Base-by-base conservation (phyloP, 164 flowering plant genomes). In the Stephania japonica region DNA sequence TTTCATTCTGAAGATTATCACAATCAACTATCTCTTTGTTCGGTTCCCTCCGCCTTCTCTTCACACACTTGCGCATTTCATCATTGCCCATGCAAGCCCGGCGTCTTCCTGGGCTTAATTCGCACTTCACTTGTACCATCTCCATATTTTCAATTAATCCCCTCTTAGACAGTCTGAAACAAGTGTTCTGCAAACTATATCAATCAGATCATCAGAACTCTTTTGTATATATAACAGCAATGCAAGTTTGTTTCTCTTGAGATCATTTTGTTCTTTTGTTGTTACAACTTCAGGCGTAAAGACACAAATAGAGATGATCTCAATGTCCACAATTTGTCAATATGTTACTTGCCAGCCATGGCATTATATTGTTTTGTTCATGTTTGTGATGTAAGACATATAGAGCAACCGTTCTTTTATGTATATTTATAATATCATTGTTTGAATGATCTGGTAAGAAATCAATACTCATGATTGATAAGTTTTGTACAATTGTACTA, bases 11-110 rank as follows among this genome's bases (percentile, higher is more conserved):
- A 25, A 65, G 71, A 6, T 73, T 67, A 59, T 53, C 53, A 42
- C 73, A 25, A 9, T 18, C 65, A 18, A 44, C 14, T 7, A 21
- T 23, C n/a, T 4, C 72, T 10, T 76, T 44, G 16, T 70, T 24
- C 16, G 81, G 66, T 41, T 78, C 81, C 71, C 85, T 75, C 65
- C 85, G 68, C 77, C 87, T 75, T 71, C 87, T 78, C 83, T 81
- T 85, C 13, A 80, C 68, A 42, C 74, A 72, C 80, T 83, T 84
- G 27, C n/a, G 64, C 1, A 21, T 27, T 23, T 83, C 78, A n/a
- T 69, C 75, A 14, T 80, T 78, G 19, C 23, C 50, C 38, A 44
- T 68, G 71, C 72, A 71, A 53, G 68, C 21, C 0, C 74, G 56
- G 14, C 72, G 72, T 75, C 77, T 78, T 74, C 72, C 76, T 5